Evolutionary conservation across 371 early-diverging fungal species (phyloP).

Genomic region (Coemansia sp.): DNA sequence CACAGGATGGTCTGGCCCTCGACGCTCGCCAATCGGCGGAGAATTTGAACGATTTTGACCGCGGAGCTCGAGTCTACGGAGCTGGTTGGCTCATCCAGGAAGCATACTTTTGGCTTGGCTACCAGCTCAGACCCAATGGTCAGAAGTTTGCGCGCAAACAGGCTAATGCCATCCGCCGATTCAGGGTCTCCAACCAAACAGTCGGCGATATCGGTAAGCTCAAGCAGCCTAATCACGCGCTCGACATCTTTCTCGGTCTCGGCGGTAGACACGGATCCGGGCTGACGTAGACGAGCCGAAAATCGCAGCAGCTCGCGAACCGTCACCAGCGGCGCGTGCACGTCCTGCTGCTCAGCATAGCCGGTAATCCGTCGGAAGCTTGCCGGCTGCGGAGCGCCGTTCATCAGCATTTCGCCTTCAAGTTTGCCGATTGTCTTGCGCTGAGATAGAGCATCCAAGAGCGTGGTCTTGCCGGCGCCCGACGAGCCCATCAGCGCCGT

Average conservation of each 20-base stretch:
- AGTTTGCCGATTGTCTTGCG: constrained; percentile 77
- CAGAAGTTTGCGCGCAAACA: constrained; percentile 67
- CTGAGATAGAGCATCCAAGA: constrained; percentile 77
- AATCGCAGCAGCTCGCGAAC: constrained; percentile 67
- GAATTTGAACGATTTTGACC: constrained; percentile 65
- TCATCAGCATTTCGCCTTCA: constrained; percentile 65
- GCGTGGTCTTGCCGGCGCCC: constrained; percentile 88
- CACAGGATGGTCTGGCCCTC: constrained; percentile 65
- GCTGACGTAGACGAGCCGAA: constrained; percentile 71
- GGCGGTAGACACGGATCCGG: constrained; percentile 58
- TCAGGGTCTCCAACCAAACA: constrained; percentile 60
- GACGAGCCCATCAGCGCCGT: constrained; percentile 85
- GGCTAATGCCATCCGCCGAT: constrained; percentile 62
- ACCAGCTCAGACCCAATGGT: constrained; percentile 72
- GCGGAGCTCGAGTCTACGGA: constrained; percentile 60
- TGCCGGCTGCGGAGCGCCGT: constrained; percentile 52
- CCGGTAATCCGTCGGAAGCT: constrained; percentile 72
- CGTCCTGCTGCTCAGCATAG: constrained; percentile 83
- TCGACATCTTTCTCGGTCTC: constrained; percentile 69
- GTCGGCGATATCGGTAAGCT: constrained; percentile 58
- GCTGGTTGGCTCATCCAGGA: constrained; percentile 85
- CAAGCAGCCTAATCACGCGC: constrained; percentile 64
- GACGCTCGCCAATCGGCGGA: constrained; percentile 63
- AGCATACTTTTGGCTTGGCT: constrained; percentile 70
- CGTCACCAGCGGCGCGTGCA: constrained; percentile 65